Evolutionary conservation across 208 protist genomes (phyloP).

Genomic region (Entamoeba invadens): DNA sequence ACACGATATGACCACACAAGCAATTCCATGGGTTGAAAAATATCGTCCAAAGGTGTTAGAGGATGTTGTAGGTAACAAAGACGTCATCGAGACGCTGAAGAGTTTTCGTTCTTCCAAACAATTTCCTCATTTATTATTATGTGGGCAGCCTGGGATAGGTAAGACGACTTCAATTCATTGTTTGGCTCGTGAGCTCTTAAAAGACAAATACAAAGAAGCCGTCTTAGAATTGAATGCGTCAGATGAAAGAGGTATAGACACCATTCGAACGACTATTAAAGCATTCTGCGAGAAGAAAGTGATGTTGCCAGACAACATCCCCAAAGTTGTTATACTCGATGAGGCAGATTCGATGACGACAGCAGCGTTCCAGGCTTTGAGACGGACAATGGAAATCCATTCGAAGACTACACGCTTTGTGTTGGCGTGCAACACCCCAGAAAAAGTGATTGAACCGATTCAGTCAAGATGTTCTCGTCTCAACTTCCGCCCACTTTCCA

Average conservation of each 20-base stretch:
- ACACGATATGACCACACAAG: not conserved
- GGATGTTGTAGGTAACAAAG: conserved; percentile 26
- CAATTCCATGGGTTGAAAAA: conserved; percentile 14
- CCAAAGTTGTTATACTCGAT: conserved; percentile 56
- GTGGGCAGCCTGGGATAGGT: conserved; percentile 20
- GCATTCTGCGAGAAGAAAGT: conserved; percentile 21
- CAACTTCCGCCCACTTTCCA: conserved; percentile 51
- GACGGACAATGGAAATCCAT: conserved; percentile 25
- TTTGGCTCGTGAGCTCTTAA: conserved; percentile 5
- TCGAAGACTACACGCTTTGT: conserved; percentile 68
- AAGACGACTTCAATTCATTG: conserved; percentile 29
- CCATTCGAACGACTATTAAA: conserved; percentile 15
- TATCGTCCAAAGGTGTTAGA: conserved; percentile 17
- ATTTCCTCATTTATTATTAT: conserved; percentile 27
- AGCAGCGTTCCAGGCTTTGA: conserved; percentile 18
- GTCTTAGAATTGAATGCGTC: conserved; percentile 27
- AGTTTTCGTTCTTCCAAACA: conserved; percentile 10
- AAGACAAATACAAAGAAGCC: conserved; percentile 1
- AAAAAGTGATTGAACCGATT: conserved; percentile 97
- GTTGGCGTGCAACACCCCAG: conserved; percentile 89
- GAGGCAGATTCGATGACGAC: conserved; percentile 64
- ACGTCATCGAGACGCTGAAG: conserved; percentile 8
- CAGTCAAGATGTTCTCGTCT: conserved; percentile 75
- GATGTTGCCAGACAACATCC: conserved; percentile 19
- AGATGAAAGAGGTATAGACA: conserved; percentile 24